Evolutionary conservation across 352 stramenopile genomes (phyloP).

Genomic region (Globisporangium solare): DNA sequence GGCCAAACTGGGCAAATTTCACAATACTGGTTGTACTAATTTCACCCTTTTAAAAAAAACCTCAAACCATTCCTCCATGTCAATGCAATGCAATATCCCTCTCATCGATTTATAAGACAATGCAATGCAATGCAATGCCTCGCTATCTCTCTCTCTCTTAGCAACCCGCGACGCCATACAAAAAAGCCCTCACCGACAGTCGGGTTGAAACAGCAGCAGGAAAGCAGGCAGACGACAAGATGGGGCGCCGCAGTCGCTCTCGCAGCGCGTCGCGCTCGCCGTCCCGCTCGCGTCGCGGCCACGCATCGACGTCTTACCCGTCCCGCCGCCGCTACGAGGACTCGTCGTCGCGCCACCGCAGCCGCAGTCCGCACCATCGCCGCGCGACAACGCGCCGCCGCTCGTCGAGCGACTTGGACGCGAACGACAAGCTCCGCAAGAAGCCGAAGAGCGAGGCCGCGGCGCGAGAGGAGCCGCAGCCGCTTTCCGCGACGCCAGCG

Average conservation of each 20-base stretch:
- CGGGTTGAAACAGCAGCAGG: too few species aligned
- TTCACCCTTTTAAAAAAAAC: too few species aligned
- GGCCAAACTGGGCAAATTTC: too few species aligned
- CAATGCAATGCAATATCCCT: too few species aligned
- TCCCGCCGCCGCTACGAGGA: slow-evolving; percentile 19
- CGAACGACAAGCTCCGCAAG: slow-evolving; percentile 6
- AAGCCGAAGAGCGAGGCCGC: background rate
- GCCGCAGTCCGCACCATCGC: slow-evolving; percentile 15
- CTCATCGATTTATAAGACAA: too few species aligned
- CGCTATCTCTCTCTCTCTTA: too few species aligned
- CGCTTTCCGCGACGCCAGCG: background rate
- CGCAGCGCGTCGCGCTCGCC: slow-evolving; percentile 23
- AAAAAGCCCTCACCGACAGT: too few species aligned
- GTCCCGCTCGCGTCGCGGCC: slow-evolving; percentile 20
- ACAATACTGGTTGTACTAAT: too few species aligned
- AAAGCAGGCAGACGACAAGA: background rate
- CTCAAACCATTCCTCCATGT: too few species aligned
- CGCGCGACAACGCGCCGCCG: slow-evolving; percentile 4
- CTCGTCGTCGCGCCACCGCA: slow-evolving; percentile 23
- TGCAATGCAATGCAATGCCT: too few species aligned
- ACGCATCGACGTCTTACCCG: slow-evolving; percentile 10
- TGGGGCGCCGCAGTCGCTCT: slow-evolving; percentile 22
- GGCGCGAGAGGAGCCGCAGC: background rate
- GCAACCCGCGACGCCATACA: too few species aligned
- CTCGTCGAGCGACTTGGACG: slow-evolving; percentile 10